A percentile compares a stretch with the other conserved stretches of the same genome.
Conservation (phyloP, 1,284 basidiomycete species). For the Ustilago nuda region DNA sequence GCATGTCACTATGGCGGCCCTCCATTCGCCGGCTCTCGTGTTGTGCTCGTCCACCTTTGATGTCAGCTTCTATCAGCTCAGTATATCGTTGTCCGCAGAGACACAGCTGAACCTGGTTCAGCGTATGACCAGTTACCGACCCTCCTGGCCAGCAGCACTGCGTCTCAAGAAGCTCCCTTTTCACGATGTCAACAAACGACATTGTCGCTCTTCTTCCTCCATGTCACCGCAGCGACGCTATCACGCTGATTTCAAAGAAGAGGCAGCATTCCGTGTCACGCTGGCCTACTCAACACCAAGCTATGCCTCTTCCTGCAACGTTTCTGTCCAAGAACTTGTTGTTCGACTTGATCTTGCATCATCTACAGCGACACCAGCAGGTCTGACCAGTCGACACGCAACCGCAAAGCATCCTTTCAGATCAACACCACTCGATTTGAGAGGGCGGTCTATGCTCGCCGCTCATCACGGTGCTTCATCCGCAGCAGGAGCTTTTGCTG, state of each 20-base stretch:
- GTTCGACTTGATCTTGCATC: constrained; percentile 29
- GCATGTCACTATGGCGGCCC: constrained; percentile 40
- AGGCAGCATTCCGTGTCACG: constrained; percentile 49
- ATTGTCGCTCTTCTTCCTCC: constrained; percentile 3
- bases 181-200: constrained; percentile 31
- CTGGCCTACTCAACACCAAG: constrained; percentile 65
- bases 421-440: constrained; percentile 36
- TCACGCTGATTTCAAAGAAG: not conserved
- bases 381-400: constrained; percentile 46
- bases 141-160: constrained; percentile 50
- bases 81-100: not conserved
- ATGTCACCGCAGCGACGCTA: not conserved
- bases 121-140: constrained; percentile 39
- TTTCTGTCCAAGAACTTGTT: constrained; percentile 63
- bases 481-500: not conserved
- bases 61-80: constrained; percentile 49
- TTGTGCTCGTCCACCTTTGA: constrained; percentile 60
- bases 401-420: constrained; percentile 29
- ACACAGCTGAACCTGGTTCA: constrained; percentile 13
- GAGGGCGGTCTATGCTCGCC: constrained; percentile 31
- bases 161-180: constrained; percentile 54
- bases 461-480: not conserved
- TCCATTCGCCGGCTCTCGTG: constrained; percentile 60
- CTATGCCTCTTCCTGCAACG: constrained; percentile 62
- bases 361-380: not conserved